Evolutionary conservation across 2,329 filamentous ascomycete species (phyloP).

Genomic region (Ophiosphaerella narmari): DNA sequence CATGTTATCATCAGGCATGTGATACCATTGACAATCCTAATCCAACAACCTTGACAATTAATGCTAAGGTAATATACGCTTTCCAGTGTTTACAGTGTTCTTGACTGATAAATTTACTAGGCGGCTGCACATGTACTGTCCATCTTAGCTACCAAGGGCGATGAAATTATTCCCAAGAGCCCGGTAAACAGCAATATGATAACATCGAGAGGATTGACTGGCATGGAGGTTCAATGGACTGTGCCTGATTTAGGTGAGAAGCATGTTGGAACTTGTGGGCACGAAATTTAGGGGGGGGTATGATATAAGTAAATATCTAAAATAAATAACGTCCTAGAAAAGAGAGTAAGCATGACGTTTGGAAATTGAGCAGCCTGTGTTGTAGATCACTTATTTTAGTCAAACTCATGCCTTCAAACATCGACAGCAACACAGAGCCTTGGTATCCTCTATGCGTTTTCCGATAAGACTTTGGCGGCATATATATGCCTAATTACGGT

Average conservation of each 20-base stretch:
- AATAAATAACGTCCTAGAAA: background rate
- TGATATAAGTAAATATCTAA: background rate
- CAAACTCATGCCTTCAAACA: background rate
- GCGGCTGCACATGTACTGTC: constrained; percentile 44
- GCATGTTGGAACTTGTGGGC: constrained; percentile 37
- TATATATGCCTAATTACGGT: background rate
- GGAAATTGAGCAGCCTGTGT: too few relatives aligned
- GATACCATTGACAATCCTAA: constrained; percentile 48
- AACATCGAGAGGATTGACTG: constrained; percentile 31
- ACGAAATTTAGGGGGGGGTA: constrained; percentile 26
- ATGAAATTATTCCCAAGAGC: constrained; percentile 43
- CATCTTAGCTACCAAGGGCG: constrained; percentile 36
- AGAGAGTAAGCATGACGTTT: background rate
- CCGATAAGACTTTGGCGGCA: background rate
- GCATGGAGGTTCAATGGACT: constrained; percentile 38
- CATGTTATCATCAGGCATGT: constrained; percentile 47
- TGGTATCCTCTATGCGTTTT: background rate
- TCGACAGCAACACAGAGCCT: background rate
- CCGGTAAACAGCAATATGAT: constrained; percentile 39
- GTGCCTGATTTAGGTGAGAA: constrained; percentile 31
- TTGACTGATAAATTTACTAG: constrained; percentile 15
- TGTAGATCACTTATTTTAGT: too few relatives aligned
- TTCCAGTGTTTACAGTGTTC: background rate
- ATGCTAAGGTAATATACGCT: constrained; percentile 41
- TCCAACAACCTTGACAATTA: constrained; percentile 41